Evolutionary conservation across 1,284 basidiomycete genomes (phyloP), one percentile per base, ranked within the genome.

Genomic region (Blastosporella zonata): DNA sequence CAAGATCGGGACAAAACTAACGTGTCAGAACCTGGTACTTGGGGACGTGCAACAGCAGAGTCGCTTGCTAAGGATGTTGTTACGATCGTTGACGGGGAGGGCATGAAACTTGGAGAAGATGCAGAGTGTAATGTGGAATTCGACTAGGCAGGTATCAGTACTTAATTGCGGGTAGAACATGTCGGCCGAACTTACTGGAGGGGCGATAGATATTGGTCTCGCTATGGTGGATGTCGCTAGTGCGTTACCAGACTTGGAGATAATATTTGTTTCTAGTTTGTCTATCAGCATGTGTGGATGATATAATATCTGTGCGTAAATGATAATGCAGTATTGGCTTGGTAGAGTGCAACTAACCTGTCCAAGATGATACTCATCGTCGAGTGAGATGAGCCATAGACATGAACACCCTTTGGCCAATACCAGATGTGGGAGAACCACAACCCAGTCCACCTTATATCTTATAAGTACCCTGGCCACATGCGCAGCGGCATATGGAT

Each of bases 401-500:
- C 20, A 36, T 18, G 15, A 18, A 13, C 28, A 18, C 17, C 33
- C 43, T 20, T 33, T 23, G 22, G 37, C 15, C 33, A 35, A 34
- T 12, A 12, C 35, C 13, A n/a, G 43, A 44, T 12, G 35, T 18
- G 18, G 41, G 33, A 43, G n/a, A 43, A 37, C 17, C 8, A 17
- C 12, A 18, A 18, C 13, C 20, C 20, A 31, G 29, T 37, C 6
- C 25, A 43, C 31, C 34, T 25, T 35, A 28, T 23, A 35, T 41
- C 47, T 49, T 59, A 57, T 59, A 62, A 50, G 27, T 52, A 62
- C 60, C n/a, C 6, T 31, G 29, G 7, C 12, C 29, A 13, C 8
- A 6, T 31, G 61, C 63, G 62, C 62, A 28, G 40, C 23, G 27
- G 41, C 58, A 63, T 64, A 59, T 60, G 64, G 56, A 54, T 56